Evolutionary conservation across 1,284 basidiomycete genomes (phyloP).

Genomic region (Sutorius eximius): DNA sequence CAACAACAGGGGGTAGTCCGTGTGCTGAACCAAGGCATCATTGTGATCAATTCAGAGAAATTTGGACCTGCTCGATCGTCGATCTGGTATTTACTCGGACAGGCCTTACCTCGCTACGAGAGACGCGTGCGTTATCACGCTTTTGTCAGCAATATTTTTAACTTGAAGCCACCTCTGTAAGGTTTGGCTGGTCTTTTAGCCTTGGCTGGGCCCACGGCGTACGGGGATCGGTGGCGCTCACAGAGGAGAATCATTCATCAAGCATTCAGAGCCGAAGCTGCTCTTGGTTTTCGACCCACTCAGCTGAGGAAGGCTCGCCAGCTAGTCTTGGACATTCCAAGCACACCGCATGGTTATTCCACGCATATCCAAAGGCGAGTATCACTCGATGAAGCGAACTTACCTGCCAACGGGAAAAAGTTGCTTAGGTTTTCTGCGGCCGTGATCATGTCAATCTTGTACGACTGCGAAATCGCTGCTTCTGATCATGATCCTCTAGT

Average conservation of each 20-base stretch:
- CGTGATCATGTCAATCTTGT: slow-evolving; percentile 6
- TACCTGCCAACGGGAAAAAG: background rate
- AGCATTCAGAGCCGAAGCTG: slow-evolving; percentile 24
- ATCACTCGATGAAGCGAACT: background rate
- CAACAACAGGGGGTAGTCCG: slow-evolving; percentile 5
- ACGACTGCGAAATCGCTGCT: slow-evolving; percentile 15
- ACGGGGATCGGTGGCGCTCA: slow-evolving; percentile 21
- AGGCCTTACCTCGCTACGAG: slow-evolving; percentile 26
- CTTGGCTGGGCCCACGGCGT: background rate
- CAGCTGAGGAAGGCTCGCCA: slow-evolving; percentile 24
- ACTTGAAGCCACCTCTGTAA: slow-evolving; percentile 8
- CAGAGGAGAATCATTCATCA: slow-evolving; percentile 31
- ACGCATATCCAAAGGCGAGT: slow-evolving; percentile 21
- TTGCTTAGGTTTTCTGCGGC: slow-evolving; percentile 20
- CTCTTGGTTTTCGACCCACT: slow-evolving; percentile 14
- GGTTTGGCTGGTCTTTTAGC: slow-evolving; percentile 27
- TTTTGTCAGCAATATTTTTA: background rate
- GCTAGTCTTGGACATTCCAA: slow-evolving; percentile 21
- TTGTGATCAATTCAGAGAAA: slow-evolving; percentile 27
- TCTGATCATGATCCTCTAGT: slow-evolving; percentile 15
- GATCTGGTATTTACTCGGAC: slow-evolving; percentile 19
- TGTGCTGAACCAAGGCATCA: slow-evolving; percentile 24
- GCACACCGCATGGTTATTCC: slow-evolving; percentile 11
- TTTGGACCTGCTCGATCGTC: slow-evolving; percentile 25
- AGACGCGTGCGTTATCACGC: slow-evolving; percentile 17